These are phyloP conservation scores for Alternaria brassicicola DNA, from an alignment of 2,329 filamentous ascomycete species.

Conservation along the genomic window DNA sequence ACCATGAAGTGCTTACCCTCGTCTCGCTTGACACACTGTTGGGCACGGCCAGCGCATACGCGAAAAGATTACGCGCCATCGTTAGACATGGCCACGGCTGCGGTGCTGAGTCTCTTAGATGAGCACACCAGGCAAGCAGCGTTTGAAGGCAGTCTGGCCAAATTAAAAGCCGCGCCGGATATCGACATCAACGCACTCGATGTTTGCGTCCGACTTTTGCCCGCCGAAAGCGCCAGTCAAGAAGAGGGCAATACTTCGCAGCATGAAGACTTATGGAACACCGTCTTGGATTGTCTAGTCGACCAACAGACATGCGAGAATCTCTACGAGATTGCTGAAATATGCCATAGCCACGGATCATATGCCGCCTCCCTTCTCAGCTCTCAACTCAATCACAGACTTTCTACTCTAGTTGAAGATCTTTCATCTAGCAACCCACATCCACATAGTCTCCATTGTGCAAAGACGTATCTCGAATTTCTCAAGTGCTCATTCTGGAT, in stretches of 20 bases:
- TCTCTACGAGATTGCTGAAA: slow-evolving; percentile 34
- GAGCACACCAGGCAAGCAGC: slow-evolving; percentile 25
- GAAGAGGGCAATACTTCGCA: not conserved
- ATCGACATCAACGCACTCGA: slow-evolving; percentile 31
- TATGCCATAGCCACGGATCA: slow-evolving; percentile 26
- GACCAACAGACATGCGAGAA: slow-evolving; percentile 18
- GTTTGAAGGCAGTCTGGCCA: slow-evolving; percentile 31
- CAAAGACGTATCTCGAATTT: slow-evolving; percentile 31
- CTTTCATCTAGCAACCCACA: not conserved
- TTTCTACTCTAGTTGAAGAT: slow-evolving; percentile 4
- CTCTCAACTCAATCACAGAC: slow-evolving; percentile 5
- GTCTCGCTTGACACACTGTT: not conserved
- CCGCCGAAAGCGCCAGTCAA: slow-evolving; percentile 7
- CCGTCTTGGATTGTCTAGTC: slow-evolving; percentile 28
- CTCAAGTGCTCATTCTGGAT: slow-evolving; percentile 44
- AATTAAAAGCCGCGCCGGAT: slow-evolving; percentile 19
- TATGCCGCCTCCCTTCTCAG: slow-evolving; percentile 23
- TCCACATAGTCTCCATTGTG: not conserved
- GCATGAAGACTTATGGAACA: slow-evolving; percentile 18
- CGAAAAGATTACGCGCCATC: not conserved
- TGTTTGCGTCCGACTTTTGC: slow-evolving; percentile 29
- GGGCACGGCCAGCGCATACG: not conserved
- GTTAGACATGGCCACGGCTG: slow-evolving; percentile 18
- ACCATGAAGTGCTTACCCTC: not conserved
- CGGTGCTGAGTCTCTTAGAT: slow-evolving; percentile 32